Conservation (phyloP, 345 rosid species). For the Pistacia atlantica region DNA sequence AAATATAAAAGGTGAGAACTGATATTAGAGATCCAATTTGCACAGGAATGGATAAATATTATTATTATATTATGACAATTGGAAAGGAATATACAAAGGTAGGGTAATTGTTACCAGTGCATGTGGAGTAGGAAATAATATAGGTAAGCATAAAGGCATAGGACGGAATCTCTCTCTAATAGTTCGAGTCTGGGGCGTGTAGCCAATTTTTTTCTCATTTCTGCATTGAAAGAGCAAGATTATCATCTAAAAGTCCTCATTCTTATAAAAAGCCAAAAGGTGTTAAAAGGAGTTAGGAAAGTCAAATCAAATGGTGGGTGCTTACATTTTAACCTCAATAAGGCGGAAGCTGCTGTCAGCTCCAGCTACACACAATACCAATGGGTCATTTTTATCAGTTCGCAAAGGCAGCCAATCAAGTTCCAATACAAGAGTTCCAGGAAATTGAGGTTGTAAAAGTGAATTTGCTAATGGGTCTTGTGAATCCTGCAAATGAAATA, state of each 20-base stretch:
- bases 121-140: conserved; percentile 87
- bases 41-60: background rate
- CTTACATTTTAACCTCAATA: conserved; percentile 81
- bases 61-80: background rate
- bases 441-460: conserved; percentile 90
- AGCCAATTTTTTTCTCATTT: conserved; percentile 60
- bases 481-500: conserved; percentile 68
- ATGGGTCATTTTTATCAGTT: conserved; percentile 75
- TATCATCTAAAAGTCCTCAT: background rate
- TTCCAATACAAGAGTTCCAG: conserved; percentile 96
- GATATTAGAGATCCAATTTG: background rate
- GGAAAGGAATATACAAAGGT: conserved; percentile 15
- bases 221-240: conserved; percentile 44
- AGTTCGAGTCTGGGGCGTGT: conserved; percentile 46
- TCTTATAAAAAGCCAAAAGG: conserved; percentile 6
- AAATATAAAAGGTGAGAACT: background rate
- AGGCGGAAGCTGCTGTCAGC: conserved; percentile 98
- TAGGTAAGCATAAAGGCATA: conserved; percentile 87
- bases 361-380: conserved; percentile 91
- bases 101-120: conserved; percentile 61
- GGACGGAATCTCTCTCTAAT: conserved; percentile 91
- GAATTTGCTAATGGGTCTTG: conserved; percentile 96
- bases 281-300: background rate
- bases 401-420: conserved; percentile 94
- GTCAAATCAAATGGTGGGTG: conserved; percentile 17